A percentile compares a stretch with the other conserved stretches of the same genome.
Conservation (phyloP, 352 stramenopile genomes). For the Saprolegnia parasitica region DNA sequence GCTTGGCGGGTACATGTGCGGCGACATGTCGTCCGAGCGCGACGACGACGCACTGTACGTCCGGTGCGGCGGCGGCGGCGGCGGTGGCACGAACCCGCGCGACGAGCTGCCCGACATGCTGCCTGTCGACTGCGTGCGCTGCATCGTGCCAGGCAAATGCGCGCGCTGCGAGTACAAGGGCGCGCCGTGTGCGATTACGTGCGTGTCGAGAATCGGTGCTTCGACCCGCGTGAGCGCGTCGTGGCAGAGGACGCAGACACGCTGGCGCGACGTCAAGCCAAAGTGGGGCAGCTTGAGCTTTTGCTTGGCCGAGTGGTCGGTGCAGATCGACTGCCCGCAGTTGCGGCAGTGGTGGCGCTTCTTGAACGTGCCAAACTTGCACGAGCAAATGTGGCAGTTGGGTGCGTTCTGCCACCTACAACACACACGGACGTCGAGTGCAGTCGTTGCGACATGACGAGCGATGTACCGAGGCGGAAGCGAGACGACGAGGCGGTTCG, state of each 20-base stretch:
- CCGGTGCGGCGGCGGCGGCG: slow-evolving; percentile 1
- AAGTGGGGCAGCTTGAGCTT: slow-evolving; percentile 79
- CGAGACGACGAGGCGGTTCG: slow-evolving; percentile 41
- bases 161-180: not conserved
- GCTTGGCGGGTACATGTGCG: slow-evolving; percentile 2
- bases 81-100: not conserved
- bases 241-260: slow-evolving; percentile 78
- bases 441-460: not conserved
- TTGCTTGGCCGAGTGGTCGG: slow-evolving; percentile 77
- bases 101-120: slow-evolving; percentile 8
- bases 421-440: not conserved
- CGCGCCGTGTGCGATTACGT: not conserved
- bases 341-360: slow-evolving; percentile 86
- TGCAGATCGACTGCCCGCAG: slow-evolving; percentile 80
- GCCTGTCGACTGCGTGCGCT: not conserved
- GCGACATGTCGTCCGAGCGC: slow-evolving; percentile 10
- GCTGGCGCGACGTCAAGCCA: slow-evolving; percentile 67
- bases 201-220: not conserved
- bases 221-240: slow-evolving; percentile 44
- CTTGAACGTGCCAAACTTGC: slow-evolving; percentile 73
- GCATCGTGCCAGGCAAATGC: not conserved
- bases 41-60: not conserved
- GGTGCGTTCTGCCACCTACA: slow-evolving; percentile 66
- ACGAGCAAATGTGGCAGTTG: slow-evolving; percentile 80
- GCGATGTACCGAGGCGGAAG: slow-evolving; percentile 48